Evolutionary conservation across 768 basidiomycete genomes (phyloP), one percentile per base, ranked within the genome.

Genomic region (Myochromella boudieri): DNA sequence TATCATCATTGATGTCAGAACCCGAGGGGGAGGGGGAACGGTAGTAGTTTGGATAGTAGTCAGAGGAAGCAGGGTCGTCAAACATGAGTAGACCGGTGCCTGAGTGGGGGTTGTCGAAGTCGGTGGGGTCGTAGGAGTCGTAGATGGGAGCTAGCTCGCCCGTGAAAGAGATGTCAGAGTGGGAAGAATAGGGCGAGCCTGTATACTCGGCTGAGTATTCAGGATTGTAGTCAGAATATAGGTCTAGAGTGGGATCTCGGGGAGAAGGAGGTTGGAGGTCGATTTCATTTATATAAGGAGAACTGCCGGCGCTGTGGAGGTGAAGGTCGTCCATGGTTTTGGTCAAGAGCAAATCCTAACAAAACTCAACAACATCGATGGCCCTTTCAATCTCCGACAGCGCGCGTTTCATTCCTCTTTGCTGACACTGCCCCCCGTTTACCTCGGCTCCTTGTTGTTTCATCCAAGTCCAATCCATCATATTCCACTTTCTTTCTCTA

Each of bases 111-210:
- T 68, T 58, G 67, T 91, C 88, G 72, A 80, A 90, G 46, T 89
- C 84, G 22, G 77, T 64, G 3, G 88, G 87, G 61, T 90, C 81
- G 76, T 91, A 90, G 44, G 55, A 44, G 62, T 60, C 54, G 63
- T 63, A 52, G 52, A 61, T 37, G 64, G 63, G 47, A 46, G 21
- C 53, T 3, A 57, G 33, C 27, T 67, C 65, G 29, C n/a, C 76
- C 24, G 69, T 70, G 31, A 85, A 78, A 45, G 75, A 71, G 15
- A 86, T 82, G n/a, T 90, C 87, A 3, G 85, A 86, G 54, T 80
- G 72, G 42, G 64, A 70, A 5, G 85, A 86, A 62, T 75, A 87
- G 7, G 87, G 87, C 0, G 85, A 87, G 65, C 82, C 80, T 59
- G 82, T 77, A 69, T 84, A 34, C 14, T 34, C 33, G 84, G 4